Evolutionary conservation across 129 eudicot genomes (phyloP).

Genomic region (Calendula officinalis): DNA sequence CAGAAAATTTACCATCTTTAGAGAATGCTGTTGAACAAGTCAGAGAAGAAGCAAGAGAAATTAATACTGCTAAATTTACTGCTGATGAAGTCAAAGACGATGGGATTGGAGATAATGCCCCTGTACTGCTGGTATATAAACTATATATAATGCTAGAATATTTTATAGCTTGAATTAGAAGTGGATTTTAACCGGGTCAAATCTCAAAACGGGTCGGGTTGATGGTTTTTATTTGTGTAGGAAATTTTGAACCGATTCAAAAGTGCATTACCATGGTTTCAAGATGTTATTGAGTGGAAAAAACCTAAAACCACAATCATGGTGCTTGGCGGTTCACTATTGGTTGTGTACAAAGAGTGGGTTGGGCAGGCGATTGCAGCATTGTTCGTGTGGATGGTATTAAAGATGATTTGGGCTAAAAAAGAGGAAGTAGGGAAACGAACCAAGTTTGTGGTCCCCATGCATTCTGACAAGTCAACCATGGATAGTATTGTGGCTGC

Average conservation of each 20-base stretch:
- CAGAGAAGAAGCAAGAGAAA: conserved; percentile 69
- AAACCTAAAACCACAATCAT: conserved; percentile 47
- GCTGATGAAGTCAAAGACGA: conserved; percentile 69
- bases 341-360: conserved; percentile 77
- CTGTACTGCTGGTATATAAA: conserved; percentile 71
- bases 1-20: conserved; percentile 45
- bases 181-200: not conserved
- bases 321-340: conserved; percentile 36
- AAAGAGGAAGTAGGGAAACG: conserved; percentile 28
- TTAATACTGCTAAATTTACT: conserved; percentile 62
- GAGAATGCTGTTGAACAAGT: conserved; percentile 63
- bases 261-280: conserved; percentile 45
- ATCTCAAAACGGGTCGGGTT: too few relatives aligned
- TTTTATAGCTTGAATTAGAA: not conserved
- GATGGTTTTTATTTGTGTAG: conserved; percentile 27
- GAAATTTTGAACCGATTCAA: conserved; percentile 52
- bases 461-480: conserved; percentile 51
- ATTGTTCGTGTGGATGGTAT: conserved; percentile 47
- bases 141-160: conserved; percentile 20
- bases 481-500: conserved; percentile 81
- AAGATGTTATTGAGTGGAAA: conserved; percentile 58
- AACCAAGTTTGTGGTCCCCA: conserved; percentile 46
- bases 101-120: conserved; percentile 65
- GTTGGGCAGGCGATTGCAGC: conserved; percentile 64
- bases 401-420: conserved; percentile 50